Evolutionary conservation across 805 yeast species (phyloP).

Genomic region (Ogataea salicorniae): DNA sequence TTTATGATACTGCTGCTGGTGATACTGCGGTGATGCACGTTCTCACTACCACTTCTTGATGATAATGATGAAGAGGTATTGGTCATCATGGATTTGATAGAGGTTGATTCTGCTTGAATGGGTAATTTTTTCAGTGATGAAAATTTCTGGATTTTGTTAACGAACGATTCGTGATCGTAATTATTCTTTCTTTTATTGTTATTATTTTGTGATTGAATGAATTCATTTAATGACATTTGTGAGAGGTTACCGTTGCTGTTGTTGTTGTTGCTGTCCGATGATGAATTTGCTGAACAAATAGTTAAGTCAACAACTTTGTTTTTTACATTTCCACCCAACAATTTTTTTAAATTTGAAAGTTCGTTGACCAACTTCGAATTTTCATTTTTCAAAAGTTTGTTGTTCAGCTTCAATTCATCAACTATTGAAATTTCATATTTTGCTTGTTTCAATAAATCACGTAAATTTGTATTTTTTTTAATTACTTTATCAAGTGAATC

Average conservation of each 20-base stretch:
- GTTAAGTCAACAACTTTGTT: neutral
- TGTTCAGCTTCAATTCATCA: conserved; percentile 4
- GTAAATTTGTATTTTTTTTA: conserved; percentile 4
- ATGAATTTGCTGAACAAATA: conserved; percentile 3
- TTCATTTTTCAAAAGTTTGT: neutral
- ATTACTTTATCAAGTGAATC: conserved; percentile 1
- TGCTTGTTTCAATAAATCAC: conserved; percentile 10
- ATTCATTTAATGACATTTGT: neutral
- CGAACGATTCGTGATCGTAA: conserved; percentile 8
- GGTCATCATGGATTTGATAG: conserved; percentile 6
- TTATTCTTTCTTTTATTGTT: neutral
- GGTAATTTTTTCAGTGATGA: conserved; percentile 6
- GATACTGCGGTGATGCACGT: too few relatives aligned
- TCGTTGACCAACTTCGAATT: conserved; percentile 2
- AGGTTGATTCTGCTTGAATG: conserved; percentile 2
- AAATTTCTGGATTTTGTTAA: conserved; percentile 11
- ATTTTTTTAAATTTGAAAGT: neutral
- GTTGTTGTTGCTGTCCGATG: neutral
- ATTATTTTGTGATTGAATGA: neutral
- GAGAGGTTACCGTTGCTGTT: too few relatives aligned
- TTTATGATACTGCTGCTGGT: neutral
- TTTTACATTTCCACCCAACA: neutral
- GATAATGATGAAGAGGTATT: conserved; percentile 12
- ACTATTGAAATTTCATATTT: conserved; percentile 8
- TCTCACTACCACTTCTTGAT: too few relatives aligned